A percentile compares a stretch with the other conserved stretches of the same genome.
These are phyloP conservation scores for Groenewaldozyma sp. DNA, from an alignment of 1,139 yeast species.

Conservation along the genomic window DNA sequence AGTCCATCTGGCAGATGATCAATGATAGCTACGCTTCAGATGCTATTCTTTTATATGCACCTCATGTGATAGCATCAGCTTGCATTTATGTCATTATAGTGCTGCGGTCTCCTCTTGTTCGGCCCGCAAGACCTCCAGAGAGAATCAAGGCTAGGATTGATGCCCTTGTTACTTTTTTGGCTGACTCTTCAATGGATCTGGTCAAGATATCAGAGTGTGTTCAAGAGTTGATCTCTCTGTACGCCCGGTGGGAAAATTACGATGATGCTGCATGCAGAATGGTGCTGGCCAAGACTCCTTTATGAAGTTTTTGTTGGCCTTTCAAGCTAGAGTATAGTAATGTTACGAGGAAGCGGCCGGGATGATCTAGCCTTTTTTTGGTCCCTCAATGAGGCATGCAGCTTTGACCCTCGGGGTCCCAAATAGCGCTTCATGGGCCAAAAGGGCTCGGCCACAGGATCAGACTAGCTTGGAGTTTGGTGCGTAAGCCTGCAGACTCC, in stretches of 20 bases:
- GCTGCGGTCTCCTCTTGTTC: conserved; percentile 35
- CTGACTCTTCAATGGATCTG: conserved; percentile 65
- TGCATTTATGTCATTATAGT: conserved; percentile 69
- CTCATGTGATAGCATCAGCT: conserved; percentile 81
- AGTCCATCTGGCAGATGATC: conserved; percentile 79
- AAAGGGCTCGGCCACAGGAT: too few relatives aligned
- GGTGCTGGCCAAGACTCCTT: conserved; percentile 10
- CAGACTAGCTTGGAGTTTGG: too few relatives aligned
- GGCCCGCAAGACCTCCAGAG: conserved; percentile 26
- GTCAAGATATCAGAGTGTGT: conserved; percentile 71
- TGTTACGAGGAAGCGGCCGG: not conserved
- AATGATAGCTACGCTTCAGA: conserved; percentile 90
- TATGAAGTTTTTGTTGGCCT: not conserved
- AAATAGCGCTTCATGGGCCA: too few relatives aligned
- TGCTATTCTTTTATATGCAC: conserved; percentile 71
- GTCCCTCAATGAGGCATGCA: not conserved
- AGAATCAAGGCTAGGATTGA: conserved; percentile 30
- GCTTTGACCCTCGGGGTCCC: not conserved
- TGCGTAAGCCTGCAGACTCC: too few relatives aligned
- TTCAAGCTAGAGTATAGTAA: not conserved
- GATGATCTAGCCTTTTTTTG: not conserved
- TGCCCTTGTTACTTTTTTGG: conserved; percentile 54
- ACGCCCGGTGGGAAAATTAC: conserved; percentile 77
- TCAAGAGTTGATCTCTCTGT: conserved; percentile 70
- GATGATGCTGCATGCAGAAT: conserved; percentile 43